Percentiles rank a stretch among this genome's conserved stretches.
These are phyloP conservation scores for Lunasporangiospora selenospora DNA, from an alignment of 192 early-diverging fungal genomes.

Conservation along the genomic window DNA sequence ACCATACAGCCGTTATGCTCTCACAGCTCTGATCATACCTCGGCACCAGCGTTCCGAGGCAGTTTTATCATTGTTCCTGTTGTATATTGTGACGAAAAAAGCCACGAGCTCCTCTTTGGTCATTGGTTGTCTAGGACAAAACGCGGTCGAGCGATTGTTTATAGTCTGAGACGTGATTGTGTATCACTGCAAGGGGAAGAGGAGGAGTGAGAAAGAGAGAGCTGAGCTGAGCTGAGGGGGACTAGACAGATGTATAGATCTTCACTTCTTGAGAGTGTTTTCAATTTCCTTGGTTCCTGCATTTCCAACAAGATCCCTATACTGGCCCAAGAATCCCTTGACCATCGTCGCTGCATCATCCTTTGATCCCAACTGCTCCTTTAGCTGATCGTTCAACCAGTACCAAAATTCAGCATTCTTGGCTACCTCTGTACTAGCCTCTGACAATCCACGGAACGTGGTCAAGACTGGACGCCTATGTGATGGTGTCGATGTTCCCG, in stretches of 20 bases:
- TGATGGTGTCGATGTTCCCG: conserved; percentile 2
- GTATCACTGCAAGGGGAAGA: no score
- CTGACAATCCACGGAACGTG: conserved; percentile 34
- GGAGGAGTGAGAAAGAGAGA: neutral
- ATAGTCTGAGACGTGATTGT: no score
- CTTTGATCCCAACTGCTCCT: conserved; percentile 43
- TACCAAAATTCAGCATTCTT: conserved; percentile 45
- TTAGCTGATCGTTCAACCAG: conserved; percentile 44
- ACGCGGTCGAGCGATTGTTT: no score
- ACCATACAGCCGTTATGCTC: no score
- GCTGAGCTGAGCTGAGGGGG: no score
- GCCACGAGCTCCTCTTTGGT: no score
- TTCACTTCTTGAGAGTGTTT: conserved; percentile 23
- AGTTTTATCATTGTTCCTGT: no score
- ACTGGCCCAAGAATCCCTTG: conserved; percentile 44
- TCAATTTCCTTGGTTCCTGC: conserved; percentile 43
- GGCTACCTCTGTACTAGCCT: conserved; percentile 27
- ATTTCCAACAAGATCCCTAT: conserved; percentile 40
- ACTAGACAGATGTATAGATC: no score
- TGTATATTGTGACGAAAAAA: no score
- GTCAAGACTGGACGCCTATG: conserved; percentile 13
- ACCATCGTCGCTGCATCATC: conserved; percentile 43
- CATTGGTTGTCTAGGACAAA: no score
- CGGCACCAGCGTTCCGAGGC: no score
- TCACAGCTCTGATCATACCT: no score